Evolutionary conservation across 139 green algal species (phyloP).

Genomic region (Yamagishiella unicocca): DNA sequence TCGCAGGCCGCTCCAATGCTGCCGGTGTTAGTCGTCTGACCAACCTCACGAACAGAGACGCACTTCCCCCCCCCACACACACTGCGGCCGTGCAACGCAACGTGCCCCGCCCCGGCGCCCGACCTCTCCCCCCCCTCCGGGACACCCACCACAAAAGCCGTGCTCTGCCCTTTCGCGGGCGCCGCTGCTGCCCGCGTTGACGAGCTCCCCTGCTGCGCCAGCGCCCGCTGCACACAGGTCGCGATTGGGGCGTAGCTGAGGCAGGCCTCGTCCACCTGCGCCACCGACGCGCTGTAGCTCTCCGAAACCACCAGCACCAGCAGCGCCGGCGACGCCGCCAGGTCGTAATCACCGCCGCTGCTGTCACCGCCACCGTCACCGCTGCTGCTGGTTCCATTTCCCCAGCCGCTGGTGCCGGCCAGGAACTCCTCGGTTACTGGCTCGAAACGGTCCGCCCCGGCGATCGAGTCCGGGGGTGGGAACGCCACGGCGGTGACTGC

Average conservation of each 20-base stretch:
- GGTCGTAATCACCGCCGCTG: neutral
- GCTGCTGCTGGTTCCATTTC: neutral
- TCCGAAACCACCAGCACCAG: neutral
- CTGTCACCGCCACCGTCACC: neutral
- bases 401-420: neutral
- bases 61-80: neutral
- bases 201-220: neutral
- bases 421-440: neutral
- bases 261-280: slow-evolving; percentile 11
- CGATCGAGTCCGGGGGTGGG: neutral
- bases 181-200: neutral
- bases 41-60: neutral
- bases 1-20: too few relatives aligned
- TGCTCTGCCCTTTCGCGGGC: neutral
- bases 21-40: too few relatives aligned
- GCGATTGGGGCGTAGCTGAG: neutral
- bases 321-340: neutral
- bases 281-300: slow-evolving; percentile 2
- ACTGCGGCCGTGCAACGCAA: neutral
- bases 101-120: neutral
- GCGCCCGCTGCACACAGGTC: neutral
- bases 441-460: neutral
- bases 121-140: neutral
- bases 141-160: neutral
- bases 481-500: neutral